phyloP scores from a whole-genome alignment of 257 asterid genomes.

The Ajuga chamaepitys region DNA sequence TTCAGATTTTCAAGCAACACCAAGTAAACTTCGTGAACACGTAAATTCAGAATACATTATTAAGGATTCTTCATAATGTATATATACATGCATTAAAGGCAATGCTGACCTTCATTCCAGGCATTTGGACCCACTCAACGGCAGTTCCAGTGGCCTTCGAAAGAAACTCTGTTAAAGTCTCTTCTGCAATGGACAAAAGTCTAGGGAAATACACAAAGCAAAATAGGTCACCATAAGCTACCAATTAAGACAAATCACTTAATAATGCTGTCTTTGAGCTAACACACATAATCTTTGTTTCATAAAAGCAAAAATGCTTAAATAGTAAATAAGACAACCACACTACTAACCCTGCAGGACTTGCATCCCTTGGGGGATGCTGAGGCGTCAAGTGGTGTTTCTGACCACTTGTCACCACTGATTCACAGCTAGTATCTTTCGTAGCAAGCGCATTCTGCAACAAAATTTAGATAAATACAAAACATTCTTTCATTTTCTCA shows the following conservation, averaged over 20 bases:
- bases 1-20: not conserved
- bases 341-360: constrained; percentile 97
- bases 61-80: not conserved
- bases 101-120: constrained; percentile 78
- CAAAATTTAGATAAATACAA: not conserved
- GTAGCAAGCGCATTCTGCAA: constrained; percentile 59
- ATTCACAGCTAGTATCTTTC: constrained; percentile 85
- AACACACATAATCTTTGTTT: constrained; percentile 9
- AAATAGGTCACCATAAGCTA: constrained; percentile 26
- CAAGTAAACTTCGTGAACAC: not conserved
- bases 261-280: no score
- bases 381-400: constrained; percentile 69
- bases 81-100: not conserved
- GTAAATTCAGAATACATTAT: not conserved
- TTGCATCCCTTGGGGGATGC: constrained; percentile 95
- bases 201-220: constrained; percentile 39
- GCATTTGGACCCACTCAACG: constrained; percentile 98
- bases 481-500: not conserved
- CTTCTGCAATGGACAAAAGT: constrained; percentile 95
- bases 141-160: constrained; percentile 97
- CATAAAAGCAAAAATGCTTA: constrained; percentile 41
- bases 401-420: constrained; percentile 90
- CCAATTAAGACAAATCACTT: constrained; percentile 21
- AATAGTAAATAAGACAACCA: constrained; percentile 22
- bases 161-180: constrained; percentile 89